These are phyloP conservation scores for Nevesoporus exiguus DNA, from an alignment of 768 basidiomycete species.

Conservation along the genomic window DNA sequence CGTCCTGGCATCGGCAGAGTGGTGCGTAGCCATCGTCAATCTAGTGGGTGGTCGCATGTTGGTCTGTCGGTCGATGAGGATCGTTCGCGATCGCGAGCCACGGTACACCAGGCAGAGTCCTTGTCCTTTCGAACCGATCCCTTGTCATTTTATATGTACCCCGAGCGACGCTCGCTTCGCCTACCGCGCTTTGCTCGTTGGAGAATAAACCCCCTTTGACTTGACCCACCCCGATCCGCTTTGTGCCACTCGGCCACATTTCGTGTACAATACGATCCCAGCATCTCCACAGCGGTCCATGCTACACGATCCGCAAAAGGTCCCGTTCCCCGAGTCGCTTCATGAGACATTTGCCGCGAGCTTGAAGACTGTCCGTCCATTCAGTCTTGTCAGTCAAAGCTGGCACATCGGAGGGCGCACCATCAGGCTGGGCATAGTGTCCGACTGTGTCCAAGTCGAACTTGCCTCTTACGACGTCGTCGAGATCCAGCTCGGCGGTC, in stretches of 20 bases:
- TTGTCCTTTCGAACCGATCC: background rate
- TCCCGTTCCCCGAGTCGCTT: background rate
- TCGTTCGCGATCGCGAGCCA: no score
- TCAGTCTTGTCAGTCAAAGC: slow-evolving; percentile 6
- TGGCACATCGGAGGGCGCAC: slow-evolving; percentile 32
- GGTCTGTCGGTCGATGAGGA: background rate
- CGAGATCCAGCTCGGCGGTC: slow-evolving; percentile 55
- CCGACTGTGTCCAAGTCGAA: slow-evolving; percentile 62
- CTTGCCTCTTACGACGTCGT: slow-evolving; percentile 54
- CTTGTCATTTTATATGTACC: slow-evolving; percentile 24
- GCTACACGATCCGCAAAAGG: background rate
- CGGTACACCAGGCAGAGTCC: background rate
- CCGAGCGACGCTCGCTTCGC: slow-evolving; percentile 13
- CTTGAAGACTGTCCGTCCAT: slow-evolving; percentile 26
- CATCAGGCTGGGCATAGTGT: slow-evolving; percentile 57
- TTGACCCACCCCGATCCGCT: slow-evolving; percentile 6
- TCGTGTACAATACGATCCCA: background rate
- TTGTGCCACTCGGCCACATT: slow-evolving; percentile 3
- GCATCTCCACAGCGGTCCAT: background rate
- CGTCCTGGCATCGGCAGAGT: slow-evolving; percentile 35
- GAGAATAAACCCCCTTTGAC: slow-evolving; percentile 18
- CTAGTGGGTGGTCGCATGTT: background rate
- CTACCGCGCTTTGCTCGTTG: slow-evolving; percentile 4
- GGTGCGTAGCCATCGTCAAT: slow-evolving; percentile 14
- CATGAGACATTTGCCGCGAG: slow-evolving; percentile 12